phyloP scores from a whole-genome alignment of 1,139 yeast genomes.

The Hyphopichia buzzinii region DNA sequence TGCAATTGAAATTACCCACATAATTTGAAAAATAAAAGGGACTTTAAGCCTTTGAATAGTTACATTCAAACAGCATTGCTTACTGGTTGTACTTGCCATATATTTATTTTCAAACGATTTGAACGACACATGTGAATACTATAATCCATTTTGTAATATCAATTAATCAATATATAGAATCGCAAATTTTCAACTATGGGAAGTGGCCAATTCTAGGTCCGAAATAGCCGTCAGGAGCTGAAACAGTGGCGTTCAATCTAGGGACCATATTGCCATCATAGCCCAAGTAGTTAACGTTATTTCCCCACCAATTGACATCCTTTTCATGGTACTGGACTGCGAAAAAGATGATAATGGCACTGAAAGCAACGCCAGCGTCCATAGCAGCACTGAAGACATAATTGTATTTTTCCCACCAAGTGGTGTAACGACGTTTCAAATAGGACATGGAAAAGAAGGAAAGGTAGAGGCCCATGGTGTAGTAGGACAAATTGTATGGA shows the following conservation, averaged over 20 bases:
- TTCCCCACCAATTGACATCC: conserved; percentile 59
- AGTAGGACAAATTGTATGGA: conserved; percentile 53
- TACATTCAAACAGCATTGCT: too few relatives aligned
- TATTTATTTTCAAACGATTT: too few relatives aligned
- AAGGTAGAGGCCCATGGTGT: conserved; percentile 41
- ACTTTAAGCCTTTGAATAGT: too few relatives aligned
- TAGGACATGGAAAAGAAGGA: conserved; percentile 46
- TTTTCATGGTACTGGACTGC: conserved; percentile 46
- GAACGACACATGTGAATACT: too few relatives aligned
- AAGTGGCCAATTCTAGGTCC: conserved; percentile 40
- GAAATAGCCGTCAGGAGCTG: conserved; percentile 42
- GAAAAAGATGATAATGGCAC: conserved; percentile 53
- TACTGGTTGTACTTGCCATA: too few relatives aligned
- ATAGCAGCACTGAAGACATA: conserved; percentile 52
- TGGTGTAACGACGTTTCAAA: conserved; percentile 40
- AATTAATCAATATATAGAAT: too few relatives aligned
- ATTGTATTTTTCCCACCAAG: conserved; percentile 62
- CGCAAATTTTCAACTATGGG: too few relatives aligned
- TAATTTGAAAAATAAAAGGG: too few relatives aligned
- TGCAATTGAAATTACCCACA: too few relatives aligned
- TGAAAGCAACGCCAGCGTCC: conserved; percentile 53
- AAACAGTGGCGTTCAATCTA: conserved; percentile 13
- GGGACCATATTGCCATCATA: conserved; percentile 36
- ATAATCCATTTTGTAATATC: too few relatives aligned
- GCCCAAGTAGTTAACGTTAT: conserved; percentile 41